Evolutionary conservation across 2,329 filamentous ascomycete genomes (phyloP).

Genomic region (Zymoseptoria crescenta): DNA sequence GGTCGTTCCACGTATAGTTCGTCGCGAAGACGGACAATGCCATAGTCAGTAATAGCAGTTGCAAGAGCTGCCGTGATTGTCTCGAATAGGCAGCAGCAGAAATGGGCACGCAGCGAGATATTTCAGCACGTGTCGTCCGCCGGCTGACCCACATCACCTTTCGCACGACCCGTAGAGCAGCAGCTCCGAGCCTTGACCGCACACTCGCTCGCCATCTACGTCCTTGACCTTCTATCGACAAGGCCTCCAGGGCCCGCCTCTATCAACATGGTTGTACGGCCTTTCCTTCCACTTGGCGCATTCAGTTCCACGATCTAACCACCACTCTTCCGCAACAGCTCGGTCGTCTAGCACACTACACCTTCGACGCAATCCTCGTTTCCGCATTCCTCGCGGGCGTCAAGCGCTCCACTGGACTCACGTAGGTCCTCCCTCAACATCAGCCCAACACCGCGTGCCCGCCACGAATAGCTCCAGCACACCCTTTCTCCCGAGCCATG

Average conservation of each 20-base stretch:
- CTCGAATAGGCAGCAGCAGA: not conserved
- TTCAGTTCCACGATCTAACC: not conserved
- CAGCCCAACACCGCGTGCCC: not conserved
- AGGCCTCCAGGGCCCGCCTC: not conserved
- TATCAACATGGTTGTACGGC: not conserved
- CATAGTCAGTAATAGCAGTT: too few species aligned
- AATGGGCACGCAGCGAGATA: not conserved
- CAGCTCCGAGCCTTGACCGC: too few species aligned
- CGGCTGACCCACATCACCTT: too few species aligned
- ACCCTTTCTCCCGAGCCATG: not conserved
- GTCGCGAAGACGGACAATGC: too few species aligned
- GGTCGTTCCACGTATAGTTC: too few species aligned
- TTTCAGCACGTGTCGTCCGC: too few species aligned
- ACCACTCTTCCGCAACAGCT: constrained; percentile 62
- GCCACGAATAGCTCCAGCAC: not conserved
- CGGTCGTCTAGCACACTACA: constrained; percentile 87
- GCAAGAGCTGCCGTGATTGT: not conserved
- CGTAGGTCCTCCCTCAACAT: constrained; percentile 56
- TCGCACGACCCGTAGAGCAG: too few species aligned
- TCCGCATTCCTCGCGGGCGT: constrained; percentile 95
- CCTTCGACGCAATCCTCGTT: constrained; percentile 91
- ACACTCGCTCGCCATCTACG: too few species aligned
- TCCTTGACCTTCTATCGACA: not conserved
- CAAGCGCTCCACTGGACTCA: constrained; percentile 93
- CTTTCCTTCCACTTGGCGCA: not conserved